Evolutionary conservation across 202 grass and related monocot genomes (phyloP).

Genomic region (Hordeum pubiflorum): DNA sequence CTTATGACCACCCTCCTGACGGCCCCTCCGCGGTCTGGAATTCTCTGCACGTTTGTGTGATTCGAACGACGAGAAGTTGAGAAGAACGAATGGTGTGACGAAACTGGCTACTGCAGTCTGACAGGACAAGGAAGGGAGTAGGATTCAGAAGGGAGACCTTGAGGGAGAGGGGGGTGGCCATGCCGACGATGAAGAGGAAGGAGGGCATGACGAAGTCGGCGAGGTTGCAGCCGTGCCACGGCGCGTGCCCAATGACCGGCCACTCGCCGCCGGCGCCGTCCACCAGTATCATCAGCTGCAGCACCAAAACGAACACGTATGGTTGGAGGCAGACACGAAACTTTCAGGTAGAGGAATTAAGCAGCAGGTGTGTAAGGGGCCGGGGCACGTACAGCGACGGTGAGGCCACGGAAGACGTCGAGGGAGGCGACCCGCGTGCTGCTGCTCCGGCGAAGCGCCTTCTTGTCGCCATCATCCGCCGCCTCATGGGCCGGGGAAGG

Average conservation of each 20-base stretch:
- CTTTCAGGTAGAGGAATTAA: too few relatives aligned
- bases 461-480: not conserved
- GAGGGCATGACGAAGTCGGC: slow-evolving; percentile 95
- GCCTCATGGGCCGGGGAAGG: not conserved
- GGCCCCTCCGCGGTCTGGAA: slow-evolving; percentile 48
- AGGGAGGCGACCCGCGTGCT: slow-evolving; percentile 54
- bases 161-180: slow-evolving; percentile 90
- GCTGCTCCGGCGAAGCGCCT: slow-evolving; percentile 16
- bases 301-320: too few relatives aligned
- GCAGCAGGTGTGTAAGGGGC: too few relatives aligned
- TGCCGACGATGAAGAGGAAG: slow-evolving; percentile 97
- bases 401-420: slow-evolving; percentile 94
- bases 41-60: slow-evolving; percentile 46
- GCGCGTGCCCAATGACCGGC: slow-evolving; percentile 78
- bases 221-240: slow-evolving; percentile 92
- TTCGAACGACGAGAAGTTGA: not conserved
- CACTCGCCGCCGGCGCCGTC: slow-evolving; percentile 85
- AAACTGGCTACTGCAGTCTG: too few relatives aligned
- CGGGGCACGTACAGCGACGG: slow-evolving; percentile 73
- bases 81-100: not conserved
- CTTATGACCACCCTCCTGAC: slow-evolving; percentile 57
- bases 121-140: not conserved
- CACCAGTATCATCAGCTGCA: slow-evolving; percentile 97
- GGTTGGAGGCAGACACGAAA: too few relatives aligned
- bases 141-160: slow-evolving; percentile 39